Evolutionary conservation across 1,284 basidiomycete genomes (phyloP), one percentile per base, ranked within the genome.

Genomic region (Boletus calvinii): DNA sequence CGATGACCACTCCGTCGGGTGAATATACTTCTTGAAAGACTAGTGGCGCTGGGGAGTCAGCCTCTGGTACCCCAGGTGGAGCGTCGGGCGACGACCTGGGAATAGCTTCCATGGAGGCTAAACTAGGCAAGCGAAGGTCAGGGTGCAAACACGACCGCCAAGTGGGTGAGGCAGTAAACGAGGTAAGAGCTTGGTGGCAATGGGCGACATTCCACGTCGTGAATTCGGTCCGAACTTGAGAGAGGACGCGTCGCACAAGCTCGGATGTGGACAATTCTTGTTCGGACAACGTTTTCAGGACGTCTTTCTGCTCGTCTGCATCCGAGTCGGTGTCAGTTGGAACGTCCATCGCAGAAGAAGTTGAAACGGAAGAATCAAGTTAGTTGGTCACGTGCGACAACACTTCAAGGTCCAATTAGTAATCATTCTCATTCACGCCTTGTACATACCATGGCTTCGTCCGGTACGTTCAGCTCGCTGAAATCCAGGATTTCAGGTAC

Each of bases 381-480:
- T 6, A 24, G 3, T 13, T 3, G 13, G 35, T 62, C 61, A 62
- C 61, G 60, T 63, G 58, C 9, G 0, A n/a, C n/a, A 35, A 2
- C 22, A 53, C 37, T 38, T 40, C 46, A 34, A 47, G 26, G 43
- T 39, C 31, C 22, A 34, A 47, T 38, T 38, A 53, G 17, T 50
- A 26, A 26, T 26, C 44, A 41, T 29, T 22, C 35, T 31, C 20
- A 32, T 35, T 29, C 36, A n/a, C 47, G 20, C 22, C 13, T 37
- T 8, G 22, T 12, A 50, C 38, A 26, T 12, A 50, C 38, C 32
- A 79, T 78, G 77, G 77, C 77, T 49, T 78, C 77, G 41, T 76
- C 77, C 57, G 72, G 76, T 79, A 62, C 38, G 72, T 64, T 36
- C 32, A 53, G 12, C 39, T 50, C 0, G 1, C 43, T 31, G 3